Conservation (phyloP, 2,329 filamentous ascomycete genomes). For the Lasiodiplodia sp. region DNA sequence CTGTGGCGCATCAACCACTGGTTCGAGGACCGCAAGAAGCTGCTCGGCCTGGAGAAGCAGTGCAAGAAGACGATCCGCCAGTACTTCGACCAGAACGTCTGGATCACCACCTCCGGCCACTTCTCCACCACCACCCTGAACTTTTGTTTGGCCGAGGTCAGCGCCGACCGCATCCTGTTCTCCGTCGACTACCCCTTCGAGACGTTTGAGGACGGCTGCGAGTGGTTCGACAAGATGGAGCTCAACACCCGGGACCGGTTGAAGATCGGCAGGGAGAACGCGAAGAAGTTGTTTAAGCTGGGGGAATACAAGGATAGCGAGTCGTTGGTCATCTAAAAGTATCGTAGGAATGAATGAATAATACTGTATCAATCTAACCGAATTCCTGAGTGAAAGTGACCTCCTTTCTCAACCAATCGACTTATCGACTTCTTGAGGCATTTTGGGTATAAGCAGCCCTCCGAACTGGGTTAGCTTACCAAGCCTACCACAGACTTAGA, state of each 20-base stretch:
- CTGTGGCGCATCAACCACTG: slow-evolving; percentile 49
- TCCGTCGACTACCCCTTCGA: slow-evolving; percentile 48
- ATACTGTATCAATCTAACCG: not conserved
- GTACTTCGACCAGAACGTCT: slow-evolving; percentile 54
- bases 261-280: slow-evolving; percentile 57
- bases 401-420: not conserved
- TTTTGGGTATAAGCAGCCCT: too few relatives aligned
- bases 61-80: slow-evolving; percentile 45
- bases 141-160: slow-evolving; percentile 51
- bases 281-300: slow-evolving; percentile 51
- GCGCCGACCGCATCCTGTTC: slow-evolving; percentile 49
- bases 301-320: slow-evolving; percentile 36
- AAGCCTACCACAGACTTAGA: too few relatives aligned
- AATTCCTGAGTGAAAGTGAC: not conserved
- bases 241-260: slow-evolving; percentile 29
- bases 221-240: slow-evolving; percentile 37
- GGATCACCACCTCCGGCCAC: slow-evolving; percentile 52
- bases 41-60: slow-evolving; percentile 31
- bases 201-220: slow-evolving; percentile 39
- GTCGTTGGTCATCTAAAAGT: slow-evolving; percentile 23
- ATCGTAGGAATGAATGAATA: not conserved
- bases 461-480: too few relatives aligned
- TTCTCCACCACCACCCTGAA: slow-evolving; percentile 51
- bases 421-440: not conserved
- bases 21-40: slow-evolving; percentile 55